Evolutionary conservation across 2,329 filamentous ascomycete genomes (phyloP), one percentile per base, ranked within the genome.

Genomic region (Pleoardoris graminearum): DNA sequence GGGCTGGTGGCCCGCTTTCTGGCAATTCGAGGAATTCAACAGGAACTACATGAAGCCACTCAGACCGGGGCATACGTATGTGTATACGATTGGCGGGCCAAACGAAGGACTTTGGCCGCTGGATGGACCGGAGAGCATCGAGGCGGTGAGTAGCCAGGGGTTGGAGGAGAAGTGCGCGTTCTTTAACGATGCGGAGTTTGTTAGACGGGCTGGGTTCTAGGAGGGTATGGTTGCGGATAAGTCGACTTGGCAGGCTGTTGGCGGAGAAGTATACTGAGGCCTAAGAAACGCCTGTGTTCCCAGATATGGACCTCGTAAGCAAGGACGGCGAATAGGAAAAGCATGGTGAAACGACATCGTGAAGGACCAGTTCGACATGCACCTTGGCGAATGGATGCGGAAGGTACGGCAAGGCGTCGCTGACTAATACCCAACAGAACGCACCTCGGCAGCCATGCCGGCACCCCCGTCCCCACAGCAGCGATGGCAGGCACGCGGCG

Each of bases 131-230:
- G 55, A 60, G 2, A 65, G 73, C 19, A 66, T 60, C 11, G 52
- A 57, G 4, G 68, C 54, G 27, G 55, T 74, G 27, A 57, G 47
- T 16, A 50, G 43, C 21, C 75, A 82, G 69, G 77, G 62, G 54
- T 48, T 82, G 39, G 68, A 66, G 49, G 75, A 81, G 64, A 71
- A 79, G 41, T 82, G 80, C 61, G 72, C 56, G 3, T 79, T 79
- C 50, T 69, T 80, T 19, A 79, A 80, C 50, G 75, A 74, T 33
- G 65, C 71, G 1, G 72, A 75, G 38, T 68, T 80, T 12, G 75
- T 82, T 16, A 58, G 68, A 37, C 29, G 30, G 7, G 43, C 30
- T 36, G 43, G 29, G 1, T 25, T 46, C n/a, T 46, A 36, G 29
- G 25, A 7, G 16, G 29, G 2, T 6, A 12, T 32, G 11, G 12